phyloP scores from a whole-genome alignment of 169 alveolate species.

The Babesia gibsoni region DNA sequence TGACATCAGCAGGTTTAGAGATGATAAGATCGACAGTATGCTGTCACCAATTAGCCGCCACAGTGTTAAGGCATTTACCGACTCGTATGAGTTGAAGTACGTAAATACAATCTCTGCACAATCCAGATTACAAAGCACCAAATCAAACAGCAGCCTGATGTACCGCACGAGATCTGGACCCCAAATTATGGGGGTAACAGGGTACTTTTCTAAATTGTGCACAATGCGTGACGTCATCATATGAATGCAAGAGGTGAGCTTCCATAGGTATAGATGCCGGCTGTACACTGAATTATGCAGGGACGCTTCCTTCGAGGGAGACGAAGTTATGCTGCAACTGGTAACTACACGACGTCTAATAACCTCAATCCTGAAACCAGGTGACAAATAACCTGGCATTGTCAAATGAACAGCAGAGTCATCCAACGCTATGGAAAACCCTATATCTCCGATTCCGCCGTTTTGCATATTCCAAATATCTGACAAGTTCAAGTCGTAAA shows the following conservation, averaged over 20 bases:
- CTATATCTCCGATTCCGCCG: background rate
- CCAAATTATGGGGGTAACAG: background rate
- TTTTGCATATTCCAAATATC: background rate
- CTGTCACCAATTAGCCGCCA: slow-evolving; percentile 51
- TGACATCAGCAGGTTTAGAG: slow-evolving; percentile 15
- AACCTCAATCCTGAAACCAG: slow-evolving; percentile 52
- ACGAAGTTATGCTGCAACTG: background rate
- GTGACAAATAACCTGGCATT: slow-evolving; percentile 30
- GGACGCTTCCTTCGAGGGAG: background rate
- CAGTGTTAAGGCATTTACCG: slow-evolving; percentile 36
- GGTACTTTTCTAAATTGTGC: background rate
- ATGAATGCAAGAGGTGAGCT: slow-evolving; percentile 8
- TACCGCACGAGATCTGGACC: slow-evolving; percentile 1
- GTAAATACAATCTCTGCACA: slow-evolving; percentile 1
- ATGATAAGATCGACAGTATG: slow-evolving; percentile 43
- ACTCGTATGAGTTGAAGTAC: background rate
- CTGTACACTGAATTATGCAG: slow-evolving; percentile 5
- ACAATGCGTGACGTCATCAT: slow-evolving; percentile 1
- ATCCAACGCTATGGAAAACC: background rate
- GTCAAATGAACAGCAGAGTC: background rate
- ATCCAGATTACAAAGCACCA: slow-evolving; percentile 24
- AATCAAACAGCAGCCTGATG: slow-evolving; percentile 32
- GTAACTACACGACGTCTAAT: slow-evolving; percentile 11
- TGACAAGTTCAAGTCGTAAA: slow-evolving; percentile 7
- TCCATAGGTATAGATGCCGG: background rate